Evolutionary conservation across 768 basidiomycete genomes (phyloP), one percentile per base, ranked within the genome.

Genomic region (Boletales sp.): DNA sequence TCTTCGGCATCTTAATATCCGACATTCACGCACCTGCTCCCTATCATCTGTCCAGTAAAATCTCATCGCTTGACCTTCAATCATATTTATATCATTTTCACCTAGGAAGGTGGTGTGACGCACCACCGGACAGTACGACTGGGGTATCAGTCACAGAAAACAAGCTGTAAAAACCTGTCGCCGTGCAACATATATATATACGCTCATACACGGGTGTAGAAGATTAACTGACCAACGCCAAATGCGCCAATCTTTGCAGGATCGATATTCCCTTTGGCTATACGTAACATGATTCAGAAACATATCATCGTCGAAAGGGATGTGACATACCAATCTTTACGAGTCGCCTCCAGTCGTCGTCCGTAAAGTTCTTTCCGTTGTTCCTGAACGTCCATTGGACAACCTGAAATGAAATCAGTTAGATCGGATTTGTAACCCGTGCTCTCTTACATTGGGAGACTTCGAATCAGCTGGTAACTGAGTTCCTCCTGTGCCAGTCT

Each of bases 211-310:
- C 40, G 14, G 10, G 30, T n/a, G 14, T 19, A 7, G 24, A 32
- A 11, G 18, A 9, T 13, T 2, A 19, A 48, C 79, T 48, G 51
- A 80, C 85, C 86, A 14, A 89, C 87, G 49, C 89, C 90, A 58
- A 92, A 91, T 31, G 93, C 92, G 17, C 94, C 94, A 46, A 98
- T 92, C 74, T 93, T 94, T 68, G 87, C 83, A 66, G 94, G 90
- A 59, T 95, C 89, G 0, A 93, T 91, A 65, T 97, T 97, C 0
- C 94, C 94, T 59, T 90, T 87, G 14, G 93, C 94, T 84, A 59
- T 50, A 55, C 19, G 21, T 13, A 47, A 21, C 18, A 31, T 2
- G 32, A 50, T 36, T 30, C 39, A 38, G 37, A 19, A 21, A 27
- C 17, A 6, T 15, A 3, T 14, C 6, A 11, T 36, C 6, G 24